Conservation (phyloP, 2,329 filamentous ascomycete species). For the Ophiosphaerella korrae region DNA sequence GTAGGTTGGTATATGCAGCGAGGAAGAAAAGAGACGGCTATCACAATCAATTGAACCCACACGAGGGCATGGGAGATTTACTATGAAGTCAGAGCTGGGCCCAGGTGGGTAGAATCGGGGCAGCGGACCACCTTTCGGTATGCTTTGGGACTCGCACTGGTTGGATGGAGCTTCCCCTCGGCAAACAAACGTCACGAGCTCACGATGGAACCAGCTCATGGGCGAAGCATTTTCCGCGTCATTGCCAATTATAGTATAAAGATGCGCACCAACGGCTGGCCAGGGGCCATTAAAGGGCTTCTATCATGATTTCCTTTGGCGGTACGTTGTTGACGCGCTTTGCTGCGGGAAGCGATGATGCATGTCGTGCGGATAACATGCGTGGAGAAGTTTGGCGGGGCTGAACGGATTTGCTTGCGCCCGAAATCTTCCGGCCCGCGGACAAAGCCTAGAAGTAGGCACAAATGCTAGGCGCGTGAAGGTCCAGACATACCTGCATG, state of each 20-base stretch:
- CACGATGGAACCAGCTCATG: constrained; percentile 25
- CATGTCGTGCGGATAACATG: constrained; percentile 19
- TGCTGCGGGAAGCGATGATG: constrained; percentile 30
- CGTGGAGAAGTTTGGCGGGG: constrained; percentile 32
- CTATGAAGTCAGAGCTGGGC: constrained; percentile 40
- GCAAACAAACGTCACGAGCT: constrained; percentile 37
- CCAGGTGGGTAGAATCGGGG: constrained; percentile 47
- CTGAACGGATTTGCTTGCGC: constrained; percentile 6
- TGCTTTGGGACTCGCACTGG: constrained; percentile 31
- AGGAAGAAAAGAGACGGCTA: constrained; percentile 10
- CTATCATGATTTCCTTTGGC: constrained; percentile 1
- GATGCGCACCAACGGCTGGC: not conserved
- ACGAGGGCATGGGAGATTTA: constrained; percentile 21
- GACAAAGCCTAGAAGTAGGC: constrained; percentile 10
- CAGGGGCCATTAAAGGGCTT: too few relatives aligned
- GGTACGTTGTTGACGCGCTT: constrained; percentile 23
- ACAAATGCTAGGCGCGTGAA: not conserved
- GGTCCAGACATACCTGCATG: not conserved
- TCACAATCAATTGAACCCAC: constrained; percentile 19
- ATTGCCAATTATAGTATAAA: constrained; percentile 4
- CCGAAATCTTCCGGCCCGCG: constrained; percentile 39
- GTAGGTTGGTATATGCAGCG: not conserved
- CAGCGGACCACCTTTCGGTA: constrained; percentile 42
- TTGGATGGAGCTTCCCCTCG: constrained; percentile 39
- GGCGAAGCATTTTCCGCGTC: constrained; percentile 8